Conservation (phyloP, 495 filamentous ascomycete species). For the Penicillium samsonianum region DNA sequence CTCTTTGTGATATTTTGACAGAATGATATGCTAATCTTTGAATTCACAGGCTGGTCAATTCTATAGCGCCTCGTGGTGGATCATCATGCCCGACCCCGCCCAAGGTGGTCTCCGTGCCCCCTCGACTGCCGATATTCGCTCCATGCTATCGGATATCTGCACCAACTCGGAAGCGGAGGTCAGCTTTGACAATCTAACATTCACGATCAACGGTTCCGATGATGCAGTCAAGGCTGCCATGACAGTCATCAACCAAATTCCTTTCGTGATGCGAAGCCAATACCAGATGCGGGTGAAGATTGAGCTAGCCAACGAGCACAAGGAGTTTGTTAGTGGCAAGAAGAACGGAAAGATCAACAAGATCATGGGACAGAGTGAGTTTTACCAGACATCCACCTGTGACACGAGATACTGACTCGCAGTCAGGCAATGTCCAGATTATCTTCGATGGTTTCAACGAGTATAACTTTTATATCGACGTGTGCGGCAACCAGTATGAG, state of each 20-base stretch:
- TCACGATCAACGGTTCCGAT: slow-evolving; percentile 92
- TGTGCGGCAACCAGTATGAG: slow-evolving; percentile 86
- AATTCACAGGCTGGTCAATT: slow-evolving; percentile 80
- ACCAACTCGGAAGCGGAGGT: slow-evolving; percentile 95
- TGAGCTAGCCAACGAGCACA: slow-evolving; percentile 98
- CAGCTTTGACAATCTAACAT: slow-evolving; percentile 88
- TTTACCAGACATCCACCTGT: not conserved
- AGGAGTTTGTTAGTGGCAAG: slow-evolving; percentile 98
- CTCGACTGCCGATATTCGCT: slow-evolving; percentile 71
- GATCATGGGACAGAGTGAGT: slow-evolving; percentile 95
- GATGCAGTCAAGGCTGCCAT: slow-evolving; percentile 93
- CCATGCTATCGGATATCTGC: slow-evolving; percentile 93
- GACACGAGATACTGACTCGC: slow-evolving; percentile 8
- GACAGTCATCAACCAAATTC: slow-evolving; percentile 87
- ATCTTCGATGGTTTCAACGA: slow-evolving; percentile 99
- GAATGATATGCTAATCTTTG: slow-evolving; percentile 32
- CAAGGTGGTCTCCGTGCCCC: slow-evolving; percentile 63
- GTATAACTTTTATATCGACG: slow-evolving; percentile 99
- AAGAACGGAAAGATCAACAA: slow-evolving; percentile 99
- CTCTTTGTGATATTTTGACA: not conserved
- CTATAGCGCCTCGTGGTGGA: slow-evolving; percentile 96
- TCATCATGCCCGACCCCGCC: slow-evolving; percentile 73
- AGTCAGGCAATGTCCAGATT: slow-evolving; percentile 85
- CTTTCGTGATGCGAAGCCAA: slow-evolving; percentile 80
- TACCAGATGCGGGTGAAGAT: slow-evolving; percentile 97